Evolutionary conservation across 345 rosid species (phyloP), one percentile per base, ranked within the genome.

Genomic region (Mercurialis annua): DNA sequence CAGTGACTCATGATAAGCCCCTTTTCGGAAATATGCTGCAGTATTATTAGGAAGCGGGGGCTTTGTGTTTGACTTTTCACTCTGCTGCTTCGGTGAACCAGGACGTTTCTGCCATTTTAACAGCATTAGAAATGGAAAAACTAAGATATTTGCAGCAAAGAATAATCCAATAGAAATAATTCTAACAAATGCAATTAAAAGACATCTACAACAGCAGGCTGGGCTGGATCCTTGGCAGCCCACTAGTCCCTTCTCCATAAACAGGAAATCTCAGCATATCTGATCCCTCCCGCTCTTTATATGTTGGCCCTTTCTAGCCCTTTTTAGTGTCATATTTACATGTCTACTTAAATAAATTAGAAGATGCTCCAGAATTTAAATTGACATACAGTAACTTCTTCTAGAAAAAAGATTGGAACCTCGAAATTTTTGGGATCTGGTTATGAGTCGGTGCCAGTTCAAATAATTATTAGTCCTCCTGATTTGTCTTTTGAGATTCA

Each of bases 1-100:
- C 84, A 95, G 82, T 18, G 99, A 95, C 71, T 90, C 92, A 24
- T 86, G 93, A 84, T 89, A 92, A 68, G 98, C 83, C 64, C 96
- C 98, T 76, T 95, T 95, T 42, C 96, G 87, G 70, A 86, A 88
- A 26, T 88, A 93, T 71, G 97, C 79, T 71, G 82, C 84, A 63
- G 87, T 75, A 69, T 76, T 78, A 78, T 70, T 85, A 60, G 89
- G 96, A 77, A 88, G 86, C 24, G 96, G 98, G 40, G 98, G 99
- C 77, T 85, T 89, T 59, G 71, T 73, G 71, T 82, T 84, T 74
- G 88, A 75, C 77, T 73, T 85, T 53, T 84, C 89, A 84, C 81
- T 82, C 65, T 73, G 86, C 73, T 86, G 96, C 70, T 84, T 94
- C 29, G 96, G 96, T 67, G 96, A 92, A 66, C 90, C 92, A 69